phyloP scores from a whole-genome alignment of 164 flowering plant species.

The Tinospora cordifolia region DNA sequence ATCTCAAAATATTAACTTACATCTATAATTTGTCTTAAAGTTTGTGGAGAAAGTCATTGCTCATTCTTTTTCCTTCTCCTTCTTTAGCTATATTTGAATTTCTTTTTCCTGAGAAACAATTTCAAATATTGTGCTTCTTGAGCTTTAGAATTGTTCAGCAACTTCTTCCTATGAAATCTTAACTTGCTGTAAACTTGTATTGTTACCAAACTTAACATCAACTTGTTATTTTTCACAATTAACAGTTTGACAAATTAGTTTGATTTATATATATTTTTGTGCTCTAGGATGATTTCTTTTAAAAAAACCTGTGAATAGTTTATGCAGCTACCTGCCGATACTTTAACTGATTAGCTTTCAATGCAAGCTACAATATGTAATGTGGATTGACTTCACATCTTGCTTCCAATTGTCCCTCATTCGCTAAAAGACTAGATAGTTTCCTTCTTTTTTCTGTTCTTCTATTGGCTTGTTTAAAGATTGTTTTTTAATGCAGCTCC shows the following conservation, averaged over 20 bases:
- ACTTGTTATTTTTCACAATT: no score
- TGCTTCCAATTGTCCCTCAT: background rate
- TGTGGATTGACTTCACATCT: background rate
- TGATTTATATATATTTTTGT: no score
- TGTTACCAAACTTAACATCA: no score
- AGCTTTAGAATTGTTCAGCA: background rate
- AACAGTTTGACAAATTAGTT: no score
- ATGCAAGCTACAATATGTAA: no score
- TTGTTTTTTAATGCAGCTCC: slow-evolving; percentile 38
- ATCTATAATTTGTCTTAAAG: background rate
- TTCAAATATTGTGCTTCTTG: background rate
- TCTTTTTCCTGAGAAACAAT: background rate
- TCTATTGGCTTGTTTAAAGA: background rate
- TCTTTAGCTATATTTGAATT: background rate
- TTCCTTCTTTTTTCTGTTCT: background rate
- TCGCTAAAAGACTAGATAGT: background rate
- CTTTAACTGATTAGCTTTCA: no score
- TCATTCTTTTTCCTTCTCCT: background rate
- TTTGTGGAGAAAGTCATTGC: background rate
- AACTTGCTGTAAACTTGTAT: no score
- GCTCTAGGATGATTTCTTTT: no score
- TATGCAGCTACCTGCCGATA: no score
- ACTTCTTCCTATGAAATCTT: background rate
- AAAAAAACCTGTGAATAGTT: no score
- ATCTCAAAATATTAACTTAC: background rate